These are phyloP conservation scores for Schizopora paradoxa DNA, from an alignment of 1,284 basidiomycete genomes.

Conservation along the genomic window DNA sequence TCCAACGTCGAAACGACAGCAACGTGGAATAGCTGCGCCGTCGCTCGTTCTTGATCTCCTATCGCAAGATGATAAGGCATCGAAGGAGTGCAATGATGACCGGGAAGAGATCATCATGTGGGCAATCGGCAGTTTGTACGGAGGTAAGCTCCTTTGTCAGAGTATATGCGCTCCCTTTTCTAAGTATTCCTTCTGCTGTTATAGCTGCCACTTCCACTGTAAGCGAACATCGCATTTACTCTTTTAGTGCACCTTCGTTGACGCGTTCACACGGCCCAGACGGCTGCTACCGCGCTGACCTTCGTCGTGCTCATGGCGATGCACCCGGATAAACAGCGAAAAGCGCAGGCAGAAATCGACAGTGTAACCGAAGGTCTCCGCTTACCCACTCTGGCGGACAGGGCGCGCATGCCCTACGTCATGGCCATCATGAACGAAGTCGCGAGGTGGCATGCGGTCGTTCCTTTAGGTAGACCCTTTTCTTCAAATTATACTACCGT, in stretches of 20 bases:
- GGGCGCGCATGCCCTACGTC: conserved; percentile 5
- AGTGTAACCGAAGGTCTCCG: neutral
- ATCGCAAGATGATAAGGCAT: no score
- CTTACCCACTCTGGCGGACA: conserved; percentile 4
- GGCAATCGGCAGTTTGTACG: neutral
- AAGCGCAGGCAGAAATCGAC: conserved; percentile 7
- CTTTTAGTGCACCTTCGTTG: neutral
- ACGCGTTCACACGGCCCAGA: neutral
- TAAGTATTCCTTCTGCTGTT: neutral
- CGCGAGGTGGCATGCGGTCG: conserved; percentile 6
- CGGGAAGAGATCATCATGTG: no score
- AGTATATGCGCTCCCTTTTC: neutral
- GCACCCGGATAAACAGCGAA: neutral
- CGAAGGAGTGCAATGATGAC: no score
- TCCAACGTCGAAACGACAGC: no score
- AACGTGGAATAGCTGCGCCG: conserved; percentile 13
- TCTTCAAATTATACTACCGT: neutral
- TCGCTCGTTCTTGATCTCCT: conserved; percentile 12
- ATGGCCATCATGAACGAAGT: conserved; percentile 5
- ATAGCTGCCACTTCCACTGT: neutral
- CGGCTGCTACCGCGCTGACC: neutral
- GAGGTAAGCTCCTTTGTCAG: neutral
- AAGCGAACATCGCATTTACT: neutral
- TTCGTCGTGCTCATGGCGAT: neutral
- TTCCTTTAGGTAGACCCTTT: conserved; percentile 2